phyloP scores from a whole-genome alignment of 768 basidiomycete species.

The Candolleomyces eurysporus region DNA sequence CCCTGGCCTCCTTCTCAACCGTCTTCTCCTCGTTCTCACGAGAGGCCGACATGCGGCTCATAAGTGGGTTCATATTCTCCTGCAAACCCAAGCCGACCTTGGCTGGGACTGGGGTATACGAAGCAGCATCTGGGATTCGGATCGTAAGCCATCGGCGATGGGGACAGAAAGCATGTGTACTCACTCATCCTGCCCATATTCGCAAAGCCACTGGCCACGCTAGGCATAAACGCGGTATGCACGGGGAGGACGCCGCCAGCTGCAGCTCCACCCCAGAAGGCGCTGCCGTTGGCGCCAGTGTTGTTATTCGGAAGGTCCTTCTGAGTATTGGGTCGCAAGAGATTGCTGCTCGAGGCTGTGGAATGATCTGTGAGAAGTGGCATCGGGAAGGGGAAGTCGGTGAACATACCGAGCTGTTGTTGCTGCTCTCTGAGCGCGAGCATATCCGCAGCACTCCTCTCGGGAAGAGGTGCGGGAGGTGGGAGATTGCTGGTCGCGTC shows the following conservation, averaged over 20 bases:
- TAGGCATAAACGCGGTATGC: conserved; percentile 80
- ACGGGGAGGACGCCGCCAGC: conserved; percentile 71
- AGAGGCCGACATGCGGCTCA: conserved; percentile 43
- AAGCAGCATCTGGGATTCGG: no score
- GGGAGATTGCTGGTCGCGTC: conserved; percentile 34
- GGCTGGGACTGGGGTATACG: no score
- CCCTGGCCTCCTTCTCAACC: conserved; percentile 12
- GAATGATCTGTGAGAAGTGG: conserved; percentile 13
- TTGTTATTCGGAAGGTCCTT: conserved; percentile 47
- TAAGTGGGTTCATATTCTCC: conserved; percentile 75
- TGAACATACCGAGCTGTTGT: background rate
- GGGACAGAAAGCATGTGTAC: no score
- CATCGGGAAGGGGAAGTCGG: background rate
- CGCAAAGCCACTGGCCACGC: conserved; percentile 33
- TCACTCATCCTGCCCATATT: background rate
- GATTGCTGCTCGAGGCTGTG: conserved; percentile 18
- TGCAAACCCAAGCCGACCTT: conserved; percentile 34
- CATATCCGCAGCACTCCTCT: conserved; percentile 36
- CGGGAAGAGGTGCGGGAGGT: conserved; percentile 48
- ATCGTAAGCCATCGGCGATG: no score
- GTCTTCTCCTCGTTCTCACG: background rate
- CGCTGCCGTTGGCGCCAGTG: conserved; percentile 25
- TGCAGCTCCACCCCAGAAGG: conserved; percentile 79
- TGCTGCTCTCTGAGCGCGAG: conserved; percentile 23
- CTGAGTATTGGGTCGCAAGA: conserved; percentile 66